Evolutionary conservation across 371 early-diverging fungal genomes (phyloP).

Genomic region (Syncephalastrum sp.): DNA sequence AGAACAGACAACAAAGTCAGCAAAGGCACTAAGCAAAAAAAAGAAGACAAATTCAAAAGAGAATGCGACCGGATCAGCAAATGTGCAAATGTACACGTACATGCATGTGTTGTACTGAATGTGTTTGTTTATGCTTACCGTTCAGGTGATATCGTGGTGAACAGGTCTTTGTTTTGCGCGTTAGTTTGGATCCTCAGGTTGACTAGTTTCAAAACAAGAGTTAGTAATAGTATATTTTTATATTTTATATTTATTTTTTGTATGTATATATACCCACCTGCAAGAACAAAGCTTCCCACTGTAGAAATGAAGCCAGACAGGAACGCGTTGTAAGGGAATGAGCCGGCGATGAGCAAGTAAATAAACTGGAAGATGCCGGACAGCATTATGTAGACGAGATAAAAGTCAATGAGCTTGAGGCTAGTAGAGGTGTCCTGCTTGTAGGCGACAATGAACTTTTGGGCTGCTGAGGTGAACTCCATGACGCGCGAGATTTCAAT

Average conservation of each 20-base stretch:
- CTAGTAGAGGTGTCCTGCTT: constrained; percentile 67
- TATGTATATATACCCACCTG: constrained; percentile 51
- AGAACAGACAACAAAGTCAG: constrained; percentile 51
- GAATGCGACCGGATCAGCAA: too few relatives aligned
- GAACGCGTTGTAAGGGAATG: constrained; percentile 96
- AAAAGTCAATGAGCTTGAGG: constrained; percentile 88
- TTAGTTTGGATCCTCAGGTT: constrained; percentile 39
- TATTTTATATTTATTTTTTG: neutral
- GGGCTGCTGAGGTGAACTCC: constrained; percentile 1
- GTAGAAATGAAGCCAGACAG: constrained; percentile 90
- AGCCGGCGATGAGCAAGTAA: constrained; percentile 83
- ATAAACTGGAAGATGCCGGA: constrained; percentile 89
- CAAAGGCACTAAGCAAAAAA: constrained; percentile 43
- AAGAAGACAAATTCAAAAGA: neutral
- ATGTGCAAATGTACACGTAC: neutral
- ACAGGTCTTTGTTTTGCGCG: constrained; percentile 15
- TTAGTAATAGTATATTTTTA: constrained; percentile 1
- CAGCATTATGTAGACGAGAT: constrained; percentile 82
- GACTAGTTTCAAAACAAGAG: constrained; percentile 16
- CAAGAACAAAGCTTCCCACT: constrained; percentile 92
- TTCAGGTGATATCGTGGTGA: constrained; percentile 24
- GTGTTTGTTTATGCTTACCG: constrained; percentile 12
- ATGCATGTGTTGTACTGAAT: neutral
- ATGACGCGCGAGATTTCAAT: too few relatives aligned
- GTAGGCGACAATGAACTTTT: constrained; percentile 37